Base-by-base conservation (phyloP, 148 eudicot species). In the Cornus kousa region DNA sequence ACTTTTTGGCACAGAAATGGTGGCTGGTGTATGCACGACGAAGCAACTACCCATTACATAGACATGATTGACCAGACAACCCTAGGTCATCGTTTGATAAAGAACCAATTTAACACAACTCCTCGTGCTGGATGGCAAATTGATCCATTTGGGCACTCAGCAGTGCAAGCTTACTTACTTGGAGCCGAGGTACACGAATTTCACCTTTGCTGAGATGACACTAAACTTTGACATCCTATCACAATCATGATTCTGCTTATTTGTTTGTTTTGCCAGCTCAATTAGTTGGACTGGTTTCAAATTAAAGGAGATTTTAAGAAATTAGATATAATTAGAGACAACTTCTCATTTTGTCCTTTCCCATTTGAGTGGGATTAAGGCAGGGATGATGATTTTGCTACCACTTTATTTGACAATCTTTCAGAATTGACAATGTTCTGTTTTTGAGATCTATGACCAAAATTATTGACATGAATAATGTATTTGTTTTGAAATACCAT, bases 61-160 rank as follows among this genome's bases (percentile, higher is more conserved):
- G 98, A 94, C 87, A 91, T 94, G 95, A 91, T 94, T 83, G 98
- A 94, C 80, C 98, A 94, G 77, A 94, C 98, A 50, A 91, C 97
- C 59, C 80, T 94, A 17, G 98, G 98, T 70, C 98, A 94, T 75
- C 87, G 46, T 5, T 78, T 80, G 66, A 83, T 94, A 53, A 90
- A 85, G 77, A 68, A 76, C 60, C 86, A 88, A 76, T 94, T 94
- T 79, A 92, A 92, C 67, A 85, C 73, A 74, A 91, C 97, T 70
- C 98, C 98, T 24, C 92, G 92, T 72, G 95, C 94, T 79, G 98
- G 98, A 81, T 94, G 98, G 98, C 98, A 94, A 79, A 91, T 94
- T 71, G 98, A 94, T 79, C 91, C 98, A 22, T 94, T 94, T 53
- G 98, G 98, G 50, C 98, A 94, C 84, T 94, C 98, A 82, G 97